Conservation (phyloP, 148 eudicot species). For the Vaccinium darrowii region DNA sequence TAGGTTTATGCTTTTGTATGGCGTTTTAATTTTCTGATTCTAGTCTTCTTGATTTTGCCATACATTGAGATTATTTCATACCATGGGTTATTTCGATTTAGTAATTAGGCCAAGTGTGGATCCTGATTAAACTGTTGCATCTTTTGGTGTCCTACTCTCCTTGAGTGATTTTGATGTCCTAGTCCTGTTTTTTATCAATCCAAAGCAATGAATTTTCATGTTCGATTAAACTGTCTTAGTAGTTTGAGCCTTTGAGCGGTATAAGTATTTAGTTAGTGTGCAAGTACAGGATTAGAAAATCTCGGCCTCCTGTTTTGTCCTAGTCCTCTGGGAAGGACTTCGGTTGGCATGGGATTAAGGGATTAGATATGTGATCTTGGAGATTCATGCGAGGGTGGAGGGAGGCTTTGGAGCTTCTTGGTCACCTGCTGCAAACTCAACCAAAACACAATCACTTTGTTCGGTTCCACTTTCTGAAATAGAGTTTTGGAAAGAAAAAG, state of each 20-base stretch:
- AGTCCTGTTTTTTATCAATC: slow-evolving; percentile 1
- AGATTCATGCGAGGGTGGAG: too few species aligned
- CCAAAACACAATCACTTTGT: background rate
- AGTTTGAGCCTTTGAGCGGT: background rate
- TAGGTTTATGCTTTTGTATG: background rate
- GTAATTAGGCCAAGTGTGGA: background rate
- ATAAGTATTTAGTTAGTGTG: background rate
- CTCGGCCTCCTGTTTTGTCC: background rate
- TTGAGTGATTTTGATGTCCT: background rate
- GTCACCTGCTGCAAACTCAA: background rate
- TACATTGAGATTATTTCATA: background rate
- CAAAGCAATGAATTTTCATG: background rate
- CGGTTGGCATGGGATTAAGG: background rate
- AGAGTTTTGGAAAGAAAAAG: too few species aligned
- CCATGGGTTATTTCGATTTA: background rate
- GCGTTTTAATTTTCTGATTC: background rate
- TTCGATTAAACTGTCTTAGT: background rate
- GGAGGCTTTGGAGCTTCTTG: background rate
- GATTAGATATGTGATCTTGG: too few species aligned
- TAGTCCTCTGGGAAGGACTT: background rate
- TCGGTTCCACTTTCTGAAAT: too few species aligned
- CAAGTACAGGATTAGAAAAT: background rate
- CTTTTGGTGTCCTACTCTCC: background rate
- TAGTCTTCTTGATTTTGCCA: background rate
- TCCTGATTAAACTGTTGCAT: background rate